These are phyloP conservation scores for Yamadazyma conglobata DNA, from an alignment of 1,139 yeast genomes.

Conservation along the genomic window DNA sequence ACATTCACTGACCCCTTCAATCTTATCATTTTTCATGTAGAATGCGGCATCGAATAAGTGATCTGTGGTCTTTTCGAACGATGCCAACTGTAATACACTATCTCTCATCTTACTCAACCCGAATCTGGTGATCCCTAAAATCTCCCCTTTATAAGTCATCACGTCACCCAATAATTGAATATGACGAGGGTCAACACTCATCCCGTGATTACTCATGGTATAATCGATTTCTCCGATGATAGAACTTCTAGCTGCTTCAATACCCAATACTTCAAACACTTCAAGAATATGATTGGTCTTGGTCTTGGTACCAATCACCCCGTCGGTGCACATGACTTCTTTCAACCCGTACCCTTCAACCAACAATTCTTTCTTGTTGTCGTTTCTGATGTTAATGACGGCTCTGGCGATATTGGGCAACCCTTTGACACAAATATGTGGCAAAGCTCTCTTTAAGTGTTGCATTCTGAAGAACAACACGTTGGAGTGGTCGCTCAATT, in stretches of 20 bases:
- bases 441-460: conserved; percentile 78
- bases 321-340: conserved; percentile 97
- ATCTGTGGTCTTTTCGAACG: conserved; percentile 97
- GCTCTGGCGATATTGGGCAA: conserved; percentile 89
- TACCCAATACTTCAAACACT: conserved; percentile 86
- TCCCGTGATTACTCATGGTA: conserved; percentile 98
- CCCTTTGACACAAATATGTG: conserved; percentile 89
- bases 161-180: conserved; percentile 96
- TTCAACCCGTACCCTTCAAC: conserved; percentile 98
- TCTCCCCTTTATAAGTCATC: conserved; percentile 98
- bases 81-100: conserved; percentile 92
- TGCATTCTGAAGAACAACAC: conserved; percentile 87
- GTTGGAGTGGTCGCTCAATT: conserved; percentile 38
- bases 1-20: conserved; percentile 98
- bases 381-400: conserved; percentile 88
- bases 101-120: conserved; percentile 99
- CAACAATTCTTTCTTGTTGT: conserved; percentile 81
- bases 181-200: conserved; percentile 99
- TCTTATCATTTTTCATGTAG: conserved; percentile 91
- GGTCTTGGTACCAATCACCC: conserved; percentile 86
- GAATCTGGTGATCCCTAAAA: conserved; percentile 94
- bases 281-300: conserved; percentile 90
- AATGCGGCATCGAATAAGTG: conserved; percentile 98
- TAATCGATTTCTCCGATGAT: conserved; percentile 93
- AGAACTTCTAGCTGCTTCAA: conserved; percentile 94